Conservation (phyloP, 2,329 filamentous ascomycete species). For the Epichloe bromicola region DNA sequence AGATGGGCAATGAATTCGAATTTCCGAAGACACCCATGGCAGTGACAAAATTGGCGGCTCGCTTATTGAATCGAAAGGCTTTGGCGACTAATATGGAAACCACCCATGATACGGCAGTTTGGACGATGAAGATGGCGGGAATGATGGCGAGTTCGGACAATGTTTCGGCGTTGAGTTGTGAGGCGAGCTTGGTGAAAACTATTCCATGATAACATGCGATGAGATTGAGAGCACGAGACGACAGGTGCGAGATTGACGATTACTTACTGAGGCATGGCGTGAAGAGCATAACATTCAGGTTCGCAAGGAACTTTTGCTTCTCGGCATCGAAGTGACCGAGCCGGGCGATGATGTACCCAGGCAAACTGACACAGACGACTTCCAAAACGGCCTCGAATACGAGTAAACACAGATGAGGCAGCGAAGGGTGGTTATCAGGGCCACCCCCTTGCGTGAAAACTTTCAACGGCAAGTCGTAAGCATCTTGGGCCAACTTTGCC, state of each 20-base stretch:
- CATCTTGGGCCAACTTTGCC: conserved; percentile 22
- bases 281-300: conserved; percentile 91
- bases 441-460: conserved; percentile 22
- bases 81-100: conserved; percentile 60
- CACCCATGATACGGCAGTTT: conserved; percentile 74
- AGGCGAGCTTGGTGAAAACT: conserved; percentile 96
- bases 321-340: conserved; percentile 91
- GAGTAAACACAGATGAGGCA: conserved; percentile 59
- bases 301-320: conserved; percentile 91
- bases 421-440: conserved; percentile 47
- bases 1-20: conserved; percentile 95
- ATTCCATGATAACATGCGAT: background rate
- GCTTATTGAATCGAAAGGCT: conserved; percentile 68
- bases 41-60: conserved; percentile 85
- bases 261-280: conserved; percentile 85
- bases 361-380: conserved; percentile 87
- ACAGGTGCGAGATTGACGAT: background rate
- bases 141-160: conserved; percentile 84
- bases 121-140: conserved; percentile 81
- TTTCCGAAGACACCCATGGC: conserved; percentile 98
- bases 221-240: background rate
- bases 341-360: conserved; percentile 83
- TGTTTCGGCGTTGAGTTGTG: conserved; percentile 84
- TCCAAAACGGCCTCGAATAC: conserved; percentile 93
- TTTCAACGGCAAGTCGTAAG: conserved; percentile 29